Conservation (phyloP, 2,329 filamentous ascomycete genomes). For the Pyricularia pennisetigena region DNA sequence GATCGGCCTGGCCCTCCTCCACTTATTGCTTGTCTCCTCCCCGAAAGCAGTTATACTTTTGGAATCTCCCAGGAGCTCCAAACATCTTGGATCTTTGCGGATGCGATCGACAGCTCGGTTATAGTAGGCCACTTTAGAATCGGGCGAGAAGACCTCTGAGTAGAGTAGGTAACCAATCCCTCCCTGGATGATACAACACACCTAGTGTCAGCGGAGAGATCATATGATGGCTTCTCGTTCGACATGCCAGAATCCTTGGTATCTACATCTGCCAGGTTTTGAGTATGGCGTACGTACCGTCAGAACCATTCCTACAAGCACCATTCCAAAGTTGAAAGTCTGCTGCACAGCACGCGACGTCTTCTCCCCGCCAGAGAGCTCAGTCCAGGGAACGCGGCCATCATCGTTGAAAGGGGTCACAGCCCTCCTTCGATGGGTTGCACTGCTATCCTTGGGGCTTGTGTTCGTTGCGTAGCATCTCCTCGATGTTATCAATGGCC, state of each 20-base stretch:
- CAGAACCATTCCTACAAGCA: slow-evolving; percentile 63
- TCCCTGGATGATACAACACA: slow-evolving; percentile 35
- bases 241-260: neutral
- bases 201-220: neutral
- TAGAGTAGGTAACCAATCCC: slow-evolving; percentile 73
- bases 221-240: neutral
- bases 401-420: slow-evolving; percentile 83
- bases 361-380: slow-evolving; percentile 70
- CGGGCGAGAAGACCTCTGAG: slow-evolving; percentile 71
- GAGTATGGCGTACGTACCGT: slow-evolving; percentile 43
- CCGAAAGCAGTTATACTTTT: slow-evolving; percentile 74
- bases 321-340: slow-evolving; percentile 75
- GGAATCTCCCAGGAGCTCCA: slow-evolving; percentile 63
- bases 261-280: neutral
- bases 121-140: slow-evolving; percentile 81
- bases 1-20: slow-evolving; percentile 58
- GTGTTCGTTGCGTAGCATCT: slow-evolving; percentile 53
- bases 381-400: slow-evolving; percentile 69
- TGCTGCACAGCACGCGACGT: slow-evolving; percentile 80
- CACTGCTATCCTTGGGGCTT: slow-evolving; percentile 25
- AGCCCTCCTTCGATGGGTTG: slow-evolving; percentile 46
- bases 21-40: slow-evolving; percentile 71
- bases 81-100: slow-evolving; percentile 60
- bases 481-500: slow-evolving; percentile 16
- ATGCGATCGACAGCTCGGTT: slow-evolving; percentile 77